Conservation (phyloP, 345 rosid genomes). For the Adansonia digitata region DNA sequence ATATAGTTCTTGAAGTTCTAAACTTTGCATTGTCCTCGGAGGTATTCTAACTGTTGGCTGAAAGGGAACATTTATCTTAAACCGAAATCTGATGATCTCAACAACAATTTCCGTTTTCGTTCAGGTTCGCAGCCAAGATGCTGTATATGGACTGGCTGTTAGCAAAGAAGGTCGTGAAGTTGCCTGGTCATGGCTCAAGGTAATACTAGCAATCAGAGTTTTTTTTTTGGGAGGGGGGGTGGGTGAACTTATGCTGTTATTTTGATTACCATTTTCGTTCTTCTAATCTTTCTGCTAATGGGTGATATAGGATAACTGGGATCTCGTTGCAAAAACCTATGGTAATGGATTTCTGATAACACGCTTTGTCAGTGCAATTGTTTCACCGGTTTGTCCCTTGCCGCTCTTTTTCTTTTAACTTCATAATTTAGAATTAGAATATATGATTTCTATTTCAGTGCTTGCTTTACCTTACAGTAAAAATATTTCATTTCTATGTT, state of each 20-base stretch:
- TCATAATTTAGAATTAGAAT: not conserved
- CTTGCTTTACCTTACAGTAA: too few relatives aligned
- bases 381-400: conserved; percentile 62
- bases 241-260: not conserved
- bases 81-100: not conserved
- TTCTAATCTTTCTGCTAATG: not conserved
- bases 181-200: conserved; percentile 93
- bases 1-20: conserved; percentile 58
- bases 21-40: conserved; percentile 68
- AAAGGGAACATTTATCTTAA: not conserved
- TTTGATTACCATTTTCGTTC: not conserved
- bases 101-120: not conserved
- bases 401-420: not conserved
- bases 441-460: too few relatives aligned
- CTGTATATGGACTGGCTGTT: conserved; percentile 57
- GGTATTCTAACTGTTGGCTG: conserved; percentile 29
- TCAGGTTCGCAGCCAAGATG: conserved; percentile 93
- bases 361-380: conserved; percentile 60
- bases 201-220: conserved; percentile 13
- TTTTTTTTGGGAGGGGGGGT: not conserved
- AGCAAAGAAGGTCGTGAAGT: conserved; percentile 85
- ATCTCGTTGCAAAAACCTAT: conserved; percentile 52
- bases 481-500: too few relatives aligned
- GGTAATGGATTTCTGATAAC: conserved; percentile 72
- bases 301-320: conserved; percentile 68